phyloP scores from a whole-genome alignment of 108 stramenopile species.

The Mediolabrus comicus region DNA sequence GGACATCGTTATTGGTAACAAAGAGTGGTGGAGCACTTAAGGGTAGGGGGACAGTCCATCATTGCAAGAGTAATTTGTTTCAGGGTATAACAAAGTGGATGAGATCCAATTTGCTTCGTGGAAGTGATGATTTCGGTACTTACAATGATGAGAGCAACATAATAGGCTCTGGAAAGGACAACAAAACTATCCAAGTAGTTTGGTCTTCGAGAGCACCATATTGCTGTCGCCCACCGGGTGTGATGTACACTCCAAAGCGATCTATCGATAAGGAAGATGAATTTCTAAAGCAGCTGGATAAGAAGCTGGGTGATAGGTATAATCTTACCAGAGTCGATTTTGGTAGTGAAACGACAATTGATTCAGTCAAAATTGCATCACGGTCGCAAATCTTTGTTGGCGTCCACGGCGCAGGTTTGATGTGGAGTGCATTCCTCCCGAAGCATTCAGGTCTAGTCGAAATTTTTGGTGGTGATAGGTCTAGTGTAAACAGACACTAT shows the following conservation, averaged over 20 bases:
- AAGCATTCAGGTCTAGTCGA: slow-evolving; percentile 15
- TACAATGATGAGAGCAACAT: neutral
- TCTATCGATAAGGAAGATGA: neutral
- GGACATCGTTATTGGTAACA: slow-evolving; percentile 13
- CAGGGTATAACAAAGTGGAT: slow-evolving; percentile 3
- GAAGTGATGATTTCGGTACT: neutral
- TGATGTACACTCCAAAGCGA: neutral
- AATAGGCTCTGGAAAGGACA: too few relatives aligned
- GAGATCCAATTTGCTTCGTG: slow-evolving; percentile 3
- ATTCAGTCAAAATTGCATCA: slow-evolving; percentile 16
- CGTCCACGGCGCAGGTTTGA: slow-evolving; percentile 23
- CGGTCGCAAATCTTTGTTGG: slow-evolving; percentile 7
- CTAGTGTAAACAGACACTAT: slow-evolving; percentile 2
- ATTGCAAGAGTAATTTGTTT: slow-evolving; percentile 24
- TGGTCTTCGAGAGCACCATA: slow-evolving; percentile 14
- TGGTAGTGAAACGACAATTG: slow-evolving; percentile 1
- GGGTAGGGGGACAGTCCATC: slow-evolving; percentile 15
- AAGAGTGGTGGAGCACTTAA: neutral
- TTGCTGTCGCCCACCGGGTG: slow-evolving; percentile 2
- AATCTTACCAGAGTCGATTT: slow-evolving; percentile 14
- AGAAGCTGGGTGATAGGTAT: neutral
- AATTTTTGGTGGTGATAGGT: slow-evolving; percentile 21
- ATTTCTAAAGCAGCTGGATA: neutral
- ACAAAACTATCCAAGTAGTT: neutral
- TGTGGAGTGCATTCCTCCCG: slow-evolving; percentile 11